Percentiles rank a stretch among this genome's conserved stretches.
These are phyloP conservation scores for Magnolia officinalis DNA, from an alignment of 164 flowering plant genomes.

Conservation along the genomic window DNA sequence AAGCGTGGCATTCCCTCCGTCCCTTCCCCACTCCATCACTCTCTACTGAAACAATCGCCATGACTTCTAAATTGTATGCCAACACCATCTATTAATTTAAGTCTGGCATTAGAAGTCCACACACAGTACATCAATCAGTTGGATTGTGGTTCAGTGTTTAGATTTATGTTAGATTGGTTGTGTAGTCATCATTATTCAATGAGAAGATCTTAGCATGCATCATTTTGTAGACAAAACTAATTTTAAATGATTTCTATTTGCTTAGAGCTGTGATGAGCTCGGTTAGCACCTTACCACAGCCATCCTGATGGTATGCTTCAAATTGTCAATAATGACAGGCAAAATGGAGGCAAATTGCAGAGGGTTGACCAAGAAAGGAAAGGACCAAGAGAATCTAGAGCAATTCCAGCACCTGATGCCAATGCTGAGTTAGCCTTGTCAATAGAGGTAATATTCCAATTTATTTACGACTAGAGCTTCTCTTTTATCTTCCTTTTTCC, in stretches of 20 bases:
- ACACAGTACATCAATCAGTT: no score
- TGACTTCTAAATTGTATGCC: no score
- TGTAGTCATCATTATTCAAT: no score
- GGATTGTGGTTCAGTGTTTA: no score
- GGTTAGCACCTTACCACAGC: not conserved
- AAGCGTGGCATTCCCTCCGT: no score
- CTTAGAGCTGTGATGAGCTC: not conserved
- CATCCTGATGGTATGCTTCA: not conserved
- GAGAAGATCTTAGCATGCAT: no score
- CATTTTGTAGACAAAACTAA: not conserved
- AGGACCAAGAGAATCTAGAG: constrained; percentile 72
- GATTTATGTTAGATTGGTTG: no score
- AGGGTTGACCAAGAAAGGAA: constrained; percentile 58
- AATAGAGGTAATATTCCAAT: constrained; percentile 61
- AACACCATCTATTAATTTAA: no score
- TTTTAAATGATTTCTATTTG: not conserved
- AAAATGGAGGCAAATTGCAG: constrained; percentile 61
- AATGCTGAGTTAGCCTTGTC: constrained; percentile 82
- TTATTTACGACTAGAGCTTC: not conserved
- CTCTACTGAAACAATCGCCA: no score
- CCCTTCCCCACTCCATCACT: no score
- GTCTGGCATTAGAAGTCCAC: no score
- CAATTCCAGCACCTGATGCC: constrained; percentile 91
- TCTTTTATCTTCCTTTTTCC: constrained; percentile 3
- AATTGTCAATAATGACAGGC: constrained; percentile 31